Base-by-base conservation (phyloP, 129 eudicot genomes). In the Chrysanthemum makinoi region DNA sequence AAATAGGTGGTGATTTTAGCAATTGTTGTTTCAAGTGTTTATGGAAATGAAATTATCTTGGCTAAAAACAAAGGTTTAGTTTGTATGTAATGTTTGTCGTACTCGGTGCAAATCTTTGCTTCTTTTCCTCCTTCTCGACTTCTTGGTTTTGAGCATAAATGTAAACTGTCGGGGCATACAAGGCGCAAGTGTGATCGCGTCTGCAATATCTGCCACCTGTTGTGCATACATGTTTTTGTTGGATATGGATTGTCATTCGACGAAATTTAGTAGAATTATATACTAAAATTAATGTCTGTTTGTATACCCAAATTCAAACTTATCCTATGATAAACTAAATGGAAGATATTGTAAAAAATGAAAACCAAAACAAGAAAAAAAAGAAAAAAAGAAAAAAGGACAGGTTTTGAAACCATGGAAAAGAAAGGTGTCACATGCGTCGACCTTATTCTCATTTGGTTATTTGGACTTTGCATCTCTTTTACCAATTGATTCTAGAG, bases 401-500 rank as follows among this genome's bases (percentile, higher is more conserved):
- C 2, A 12, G 48, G 10, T 9, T 19, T 50, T 15, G 16, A 16
- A 52, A 62, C 70, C 54, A 50, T 61, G 75, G 71, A 62, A 62
- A 5, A 24, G 44, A 52, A 22, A 77, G 20, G 8, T 43, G 59
- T 77, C 71, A 43, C 81, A 69, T 70, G 76, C 52, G 28, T 53
- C 70, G 76, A 71, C 66, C 59, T 53, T 70, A 52, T 66, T 70
- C 62, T 15, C 9, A 18, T 63, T 54, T 70, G 70, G 33, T 77
- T 39, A 51, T 70, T 52, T 77, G 76, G 68, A 62, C 39, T 61
- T 70, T 64, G 60, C 66, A 52, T 44, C 72, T 70, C 77, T 53
- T 53, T 53, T 43, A 70, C 77, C 81, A 64, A 71, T 77, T 63
- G 15, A 69, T 77, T 77, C 77, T 47, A 62, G n/a, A n/a, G n/a